Conservation (phyloP, 1,284 basidiomycete genomes). For the Ustilago esculenta region DNA sequence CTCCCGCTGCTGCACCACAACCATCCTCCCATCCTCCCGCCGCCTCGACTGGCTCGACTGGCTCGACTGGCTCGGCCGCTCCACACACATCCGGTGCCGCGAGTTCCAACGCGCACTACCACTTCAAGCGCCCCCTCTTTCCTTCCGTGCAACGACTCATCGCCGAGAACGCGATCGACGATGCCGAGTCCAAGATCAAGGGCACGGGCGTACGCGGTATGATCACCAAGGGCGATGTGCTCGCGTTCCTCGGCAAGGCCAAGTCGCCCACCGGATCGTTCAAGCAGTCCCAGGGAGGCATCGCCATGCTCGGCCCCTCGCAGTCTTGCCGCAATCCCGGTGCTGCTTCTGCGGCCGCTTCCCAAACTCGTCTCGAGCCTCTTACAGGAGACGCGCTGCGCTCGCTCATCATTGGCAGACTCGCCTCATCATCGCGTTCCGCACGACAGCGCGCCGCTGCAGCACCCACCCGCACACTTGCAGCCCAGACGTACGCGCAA, state of each 20-base stretch:
- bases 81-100: constrained; percentile 29
- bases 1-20: constrained; percentile 17
- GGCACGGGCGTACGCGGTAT: constrained; percentile 68
- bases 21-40: constrained; percentile 30
- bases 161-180: constrained; percentile 58
- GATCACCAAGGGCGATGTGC: constrained; percentile 69
- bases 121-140: constrained; percentile 54
- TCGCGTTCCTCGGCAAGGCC: constrained; percentile 66
- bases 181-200: constrained; percentile 66
- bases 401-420: constrained; percentile 52
- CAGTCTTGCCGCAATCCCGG: constrained; percentile 38
- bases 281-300: constrained; percentile 48
- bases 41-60: constrained; percentile 35
- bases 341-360: constrained; percentile 14
- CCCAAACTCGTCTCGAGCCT: constrained; percentile 30
- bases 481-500: constrained; percentile 22
- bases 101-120: constrained; percentile 31
- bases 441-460: constrained; percentile 17
- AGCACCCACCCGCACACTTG: constrained; percentile 5
- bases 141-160: constrained; percentile 67
- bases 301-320: constrained; percentile 51
- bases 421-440: constrained; percentile 33
- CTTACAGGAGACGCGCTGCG: constrained; percentile 43
- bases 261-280: constrained; percentile 56
- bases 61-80: constrained; percentile 34